Evolutionary conservation across 768 basidiomycete species (phyloP), one percentile per base, ranked within the genome.

Genomic region (Agaricus sinodeliciosus): DNA sequence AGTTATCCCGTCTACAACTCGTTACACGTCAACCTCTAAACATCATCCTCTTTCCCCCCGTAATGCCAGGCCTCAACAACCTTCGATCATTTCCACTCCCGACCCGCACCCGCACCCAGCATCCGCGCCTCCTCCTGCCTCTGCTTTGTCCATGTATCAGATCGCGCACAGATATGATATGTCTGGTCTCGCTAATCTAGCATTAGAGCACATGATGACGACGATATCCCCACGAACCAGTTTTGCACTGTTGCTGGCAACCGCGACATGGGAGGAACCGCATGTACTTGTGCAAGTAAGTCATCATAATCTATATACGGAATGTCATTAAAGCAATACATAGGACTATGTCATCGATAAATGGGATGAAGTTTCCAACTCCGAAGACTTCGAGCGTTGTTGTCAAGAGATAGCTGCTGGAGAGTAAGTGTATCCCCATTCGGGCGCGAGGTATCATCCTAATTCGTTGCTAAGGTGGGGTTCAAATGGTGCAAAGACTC

Each of bases 61-160:
- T 36, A 58, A 71, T 16, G 68, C 68, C 49, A 71, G 78, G 48
- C 68, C 70, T 18, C 69, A 68, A 42, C 58, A 67, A 44, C 62
- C 68, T 12, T 51, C 63, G 1, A 48, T 68, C 11, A 54, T 62
- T 15, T 67, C 75, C 9, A 68, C 64, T 3, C 68, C 74, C 9
- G 88, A 90, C 60, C 87, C 88, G 3, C 85, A 91, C 64, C 67
- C 76, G 0, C 88, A 90, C 60, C 88, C 87, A 9, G 79, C 81
- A 0, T 70, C 78, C 5, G 58, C 77, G 3, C 85, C 84, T 6
- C 66, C 71, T 3, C 80, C 87, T 13, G 86, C 86, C 11, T 86
- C 85, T 19, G 86, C 87, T 1, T 65, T 91, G 44, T 80, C 82
- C 0, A 77, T 90, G 59, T 91, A 87, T 67, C 84, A 85, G 58